phyloP scores from a whole-genome alignment of 1,284 basidiomycete species.

The Puccinia coronata region DNA sequence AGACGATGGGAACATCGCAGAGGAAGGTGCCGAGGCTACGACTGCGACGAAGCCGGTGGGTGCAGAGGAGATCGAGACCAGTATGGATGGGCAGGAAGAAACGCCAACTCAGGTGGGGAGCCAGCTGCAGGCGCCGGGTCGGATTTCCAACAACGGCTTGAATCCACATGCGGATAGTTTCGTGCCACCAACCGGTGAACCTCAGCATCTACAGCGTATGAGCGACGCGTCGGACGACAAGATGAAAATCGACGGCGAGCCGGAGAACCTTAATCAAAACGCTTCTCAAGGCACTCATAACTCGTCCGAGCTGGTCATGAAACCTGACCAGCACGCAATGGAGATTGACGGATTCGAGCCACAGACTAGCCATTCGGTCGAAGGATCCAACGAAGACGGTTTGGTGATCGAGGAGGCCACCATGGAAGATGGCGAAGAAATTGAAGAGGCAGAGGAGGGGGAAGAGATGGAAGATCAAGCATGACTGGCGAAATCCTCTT shows the following conservation, averaged over 20 bases:
- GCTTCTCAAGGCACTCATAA: background rate
- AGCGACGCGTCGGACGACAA: background rate
- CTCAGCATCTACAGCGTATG: background rate
- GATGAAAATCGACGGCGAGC: constrained; percentile 4
- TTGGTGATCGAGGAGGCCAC: background rate
- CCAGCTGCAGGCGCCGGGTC: background rate
- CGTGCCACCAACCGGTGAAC: background rate
- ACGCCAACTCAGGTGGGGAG: background rate
- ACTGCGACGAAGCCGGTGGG: background rate
- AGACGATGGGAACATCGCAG: constrained; percentile 31
- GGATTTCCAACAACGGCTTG: background rate
- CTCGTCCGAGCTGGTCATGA: too few species aligned
- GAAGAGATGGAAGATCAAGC: constrained; percentile 15
- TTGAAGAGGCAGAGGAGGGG: constrained; percentile 18
- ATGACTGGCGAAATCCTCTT: too few species aligned
- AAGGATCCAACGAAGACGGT: background rate
- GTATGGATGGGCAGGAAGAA: background rate
- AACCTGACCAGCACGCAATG: background rate
- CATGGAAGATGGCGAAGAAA: constrained; percentile 21
- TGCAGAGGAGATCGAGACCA: background rate
- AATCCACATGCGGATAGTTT: background rate
- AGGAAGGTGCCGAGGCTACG: background rate
- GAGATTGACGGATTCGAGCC: constrained; percentile 16
- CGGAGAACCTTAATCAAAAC: background rate
- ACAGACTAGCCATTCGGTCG: background rate